A percentile compares a stretch with the other conserved stretches of the same genome.
Evolutionary conservation across 352 stramenopile species (phyloP).

Genomic region (Globisporangium paroecandrum): DNA sequence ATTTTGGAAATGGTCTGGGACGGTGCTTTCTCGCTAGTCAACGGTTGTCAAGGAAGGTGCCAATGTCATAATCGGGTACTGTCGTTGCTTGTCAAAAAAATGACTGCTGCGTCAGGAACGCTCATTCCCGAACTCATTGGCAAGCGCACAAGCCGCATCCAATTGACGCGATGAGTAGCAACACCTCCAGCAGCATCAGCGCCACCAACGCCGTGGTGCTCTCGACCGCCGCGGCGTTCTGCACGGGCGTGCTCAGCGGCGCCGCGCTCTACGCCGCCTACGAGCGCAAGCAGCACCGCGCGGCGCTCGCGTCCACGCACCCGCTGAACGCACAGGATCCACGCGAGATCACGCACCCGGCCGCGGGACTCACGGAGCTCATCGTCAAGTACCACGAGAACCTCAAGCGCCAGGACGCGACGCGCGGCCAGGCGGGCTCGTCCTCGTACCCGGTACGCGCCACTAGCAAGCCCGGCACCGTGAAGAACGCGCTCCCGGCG

Average conservation of each 20-base stretch:
- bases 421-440: constrained; percentile 29
- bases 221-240: constrained; percentile 33
- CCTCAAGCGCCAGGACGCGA: constrained; percentile 32
- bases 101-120: not conserved
- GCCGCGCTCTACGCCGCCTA: constrained; percentile 37
- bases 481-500: constrained; percentile 36
- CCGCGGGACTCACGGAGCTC: constrained; percentile 46
- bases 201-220: not conserved
- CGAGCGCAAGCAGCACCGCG: constrained; percentile 29
- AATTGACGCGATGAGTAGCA: not conserved
- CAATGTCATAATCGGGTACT: not conserved
- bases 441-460: constrained; percentile 25
- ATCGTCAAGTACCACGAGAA: constrained; percentile 62
- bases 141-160: not conserved
- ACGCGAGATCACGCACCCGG: constrained; percentile 37
- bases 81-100: not conserved
- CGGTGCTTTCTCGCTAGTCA: too few species aligned
- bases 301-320: constrained; percentile 32
- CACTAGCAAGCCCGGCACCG: constrained; percentile 33
- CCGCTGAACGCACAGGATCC: constrained; percentile 39
- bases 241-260: constrained; percentile 33
- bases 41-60: too few species aligned
- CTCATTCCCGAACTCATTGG: not conserved
- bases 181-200: not conserved
- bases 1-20: not conserved